Conservation (phyloP, 345 rosid species). For the Brassica napus region Da-Ae NC_063447.1:5001501-5002000, state of each 20-base stretch:
- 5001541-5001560: constrained; percentile 85
- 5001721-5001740: constrained; percentile 82
- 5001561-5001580: constrained; percentile 85
- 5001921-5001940: constrained; percentile 71
- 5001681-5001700: constrained; percentile 91
- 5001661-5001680: constrained; percentile 77
- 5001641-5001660: constrained; percentile 92
- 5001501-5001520: constrained; percentile 49
- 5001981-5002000: constrained; percentile 11
- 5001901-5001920: constrained; percentile 61
- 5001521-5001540: constrained; percentile 86
- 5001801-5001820: constrained; percentile 41
- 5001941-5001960: constrained; percentile 63
- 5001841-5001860: constrained; percentile 48
- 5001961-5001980: constrained; percentile 22
- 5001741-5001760: constrained; percentile 64
- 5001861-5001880: constrained; percentile 62
- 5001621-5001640: constrained; percentile 98
- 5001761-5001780: constrained; percentile 31
- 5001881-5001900: constrained; percentile 86
- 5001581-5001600: constrained; percentile 97
- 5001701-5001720: constrained; percentile 99
- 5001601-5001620: constrained; percentile 74
- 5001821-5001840: constrained; percentile 51
- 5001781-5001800: constrained; percentile 23